Evolutionary conservation across 2,329 filamentous ascomycete genomes (phyloP).

Genomic region (Colletotrichum sp.): DNA sequence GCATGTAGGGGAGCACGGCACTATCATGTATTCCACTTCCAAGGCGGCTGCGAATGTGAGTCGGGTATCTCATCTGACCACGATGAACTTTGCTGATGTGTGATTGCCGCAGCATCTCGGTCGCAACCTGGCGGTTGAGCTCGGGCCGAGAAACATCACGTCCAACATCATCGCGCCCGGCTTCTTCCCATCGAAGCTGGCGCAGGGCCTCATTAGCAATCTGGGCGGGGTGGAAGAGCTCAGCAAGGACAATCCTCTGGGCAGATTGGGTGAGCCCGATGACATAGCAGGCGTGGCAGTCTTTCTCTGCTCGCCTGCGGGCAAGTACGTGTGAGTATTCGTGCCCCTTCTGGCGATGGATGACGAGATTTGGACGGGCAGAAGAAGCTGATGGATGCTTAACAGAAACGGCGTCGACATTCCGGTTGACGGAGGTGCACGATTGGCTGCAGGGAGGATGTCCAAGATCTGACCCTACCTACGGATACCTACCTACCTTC

Average conservation of each 20-base stretch:
- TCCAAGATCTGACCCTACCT: conserved; percentile 25
- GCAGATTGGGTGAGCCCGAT: conserved; percentile 59
- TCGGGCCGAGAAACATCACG: conserved; percentile 69
- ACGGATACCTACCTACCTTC: too few relatives aligned
- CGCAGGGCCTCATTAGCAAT: conserved; percentile 66
- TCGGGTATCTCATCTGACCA: background rate
- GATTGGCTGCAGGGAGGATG: conserved; percentile 31
- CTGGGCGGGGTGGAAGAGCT: conserved; percentile 61
- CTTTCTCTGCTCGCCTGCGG: conserved; percentile 58
- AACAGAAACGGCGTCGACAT: conserved; percentile 40
- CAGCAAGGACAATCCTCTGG: conserved; percentile 56
- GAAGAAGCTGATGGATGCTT: background rate
- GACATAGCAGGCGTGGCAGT: conserved; percentile 66
- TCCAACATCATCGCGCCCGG: conserved; percentile 72
- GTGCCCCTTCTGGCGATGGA: background rate
- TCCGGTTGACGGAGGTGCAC: conserved; percentile 36
- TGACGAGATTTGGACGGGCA: background rate
- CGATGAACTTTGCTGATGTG: background rate
- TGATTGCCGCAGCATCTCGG: conserved; percentile 55
- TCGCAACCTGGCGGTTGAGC: conserved; percentile 69
- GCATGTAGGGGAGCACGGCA: conserved; percentile 62
- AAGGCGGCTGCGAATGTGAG: conserved; percentile 65
- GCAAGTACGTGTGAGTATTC: conserved; percentile 50
- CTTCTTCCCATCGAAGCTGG: conserved; percentile 74
- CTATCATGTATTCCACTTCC: conserved; percentile 70